A percentile compares a stretch with the other conserved stretches of the same genome.
Evolutionary conservation across 2,329 filamentous ascomycete species (phyloP).

Genomic region (Penicillium sp.): DNA sequence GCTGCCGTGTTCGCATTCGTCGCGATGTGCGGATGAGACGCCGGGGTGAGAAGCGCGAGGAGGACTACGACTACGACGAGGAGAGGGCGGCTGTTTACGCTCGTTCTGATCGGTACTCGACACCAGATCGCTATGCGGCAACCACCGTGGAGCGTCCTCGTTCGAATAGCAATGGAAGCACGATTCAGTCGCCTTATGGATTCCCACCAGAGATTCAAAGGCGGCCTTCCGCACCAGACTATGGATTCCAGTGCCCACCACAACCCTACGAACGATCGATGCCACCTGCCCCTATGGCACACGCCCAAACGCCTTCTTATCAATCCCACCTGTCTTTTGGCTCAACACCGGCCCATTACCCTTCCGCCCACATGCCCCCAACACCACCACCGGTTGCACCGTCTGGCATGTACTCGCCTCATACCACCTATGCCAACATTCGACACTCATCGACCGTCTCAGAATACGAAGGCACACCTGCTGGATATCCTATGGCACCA

Average conservation of each 20-base stretch:
- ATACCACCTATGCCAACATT: conserved; percentile 32
- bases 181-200: conserved; percentile 46
- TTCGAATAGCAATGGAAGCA: conserved; percentile 59
- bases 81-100: conserved; percentile 46
- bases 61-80: conserved; percentile 66
- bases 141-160: conserved; percentile 54
- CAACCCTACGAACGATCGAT: conserved; percentile 37
- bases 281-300: conserved; percentile 38
- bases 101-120: conserved; percentile 50
- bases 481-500: conserved; percentile 21
- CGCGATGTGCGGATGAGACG: conserved; percentile 91
- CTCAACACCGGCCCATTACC: conserved; percentile 42
- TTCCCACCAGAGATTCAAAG: conserved; percentile 46
- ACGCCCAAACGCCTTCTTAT: conserved; percentile 38
- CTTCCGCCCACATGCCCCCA: conserved; percentile 41
- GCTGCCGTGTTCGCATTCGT: conserved; percentile 91
- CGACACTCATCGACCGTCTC: conserved; percentile 32
- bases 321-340: conserved; percentile 46
- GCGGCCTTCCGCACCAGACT: conserved; percentile 51
- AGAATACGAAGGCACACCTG: conserved; percentile 31
- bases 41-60: conserved; percentile 67
- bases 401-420: conserved; percentile 34
- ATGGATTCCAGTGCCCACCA: conserved; percentile 31
- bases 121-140: conserved; percentile 49
- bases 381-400: conserved; percentile 43